phyloP scores from a whole-genome alignment of 2,329 filamentous ascomycete species.

The Cercospora sp. region DNA sequence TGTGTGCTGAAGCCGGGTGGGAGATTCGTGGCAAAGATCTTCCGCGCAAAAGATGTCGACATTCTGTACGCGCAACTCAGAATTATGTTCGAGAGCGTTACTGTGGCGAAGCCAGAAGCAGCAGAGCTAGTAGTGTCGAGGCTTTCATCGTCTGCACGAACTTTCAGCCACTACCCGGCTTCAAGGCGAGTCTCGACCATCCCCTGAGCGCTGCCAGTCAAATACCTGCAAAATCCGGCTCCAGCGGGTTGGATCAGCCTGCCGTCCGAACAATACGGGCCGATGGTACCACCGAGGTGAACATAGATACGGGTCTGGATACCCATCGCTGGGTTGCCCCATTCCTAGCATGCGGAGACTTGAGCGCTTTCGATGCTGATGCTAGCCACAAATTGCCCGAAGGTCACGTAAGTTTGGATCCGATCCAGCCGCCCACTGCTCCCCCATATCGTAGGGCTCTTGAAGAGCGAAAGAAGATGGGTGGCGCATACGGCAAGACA shows the following conservation, averaged over 20 bases:
- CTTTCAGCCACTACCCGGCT: constrained; percentile 77
- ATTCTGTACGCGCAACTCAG: constrained; percentile 91
- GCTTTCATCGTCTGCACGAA: constrained; percentile 95
- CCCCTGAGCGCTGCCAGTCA: constrained; percentile 61
- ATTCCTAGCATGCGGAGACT: constrained; percentile 94
- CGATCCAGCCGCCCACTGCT: constrained; percentile 91
- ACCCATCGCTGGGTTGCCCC: constrained; percentile 76
- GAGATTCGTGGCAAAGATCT: constrained; percentile 98
- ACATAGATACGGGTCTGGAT: constrained; percentile 46
- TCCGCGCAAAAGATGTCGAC: constrained; percentile 92
- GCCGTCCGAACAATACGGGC: constrained; percentile 40
- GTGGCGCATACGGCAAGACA: constrained; percentile 76
- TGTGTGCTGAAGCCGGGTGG: constrained; percentile 91
- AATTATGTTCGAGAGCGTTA: constrained; percentile 82
- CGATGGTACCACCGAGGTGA: constrained; percentile 52
- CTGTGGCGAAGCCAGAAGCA: constrained; percentile 90
- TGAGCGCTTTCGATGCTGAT: constrained; percentile 93
- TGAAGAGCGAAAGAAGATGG: constrained; percentile 74
- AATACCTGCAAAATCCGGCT: background rate
- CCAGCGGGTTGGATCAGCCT: constrained; percentile 8
- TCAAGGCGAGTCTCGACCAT: constrained; percentile 72
- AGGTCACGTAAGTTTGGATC: constrained; percentile 82
- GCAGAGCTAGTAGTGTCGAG: constrained; percentile 93
- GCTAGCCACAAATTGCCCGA: constrained; percentile 89
- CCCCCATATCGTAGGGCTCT: constrained; percentile 91